Percentiles rank a stretch among this genome's conserved stretches.
These are phyloP conservation scores for Epichloe brachyelytri DNA, from an alignment of 2,329 filamentous ascomycete genomes.

Conservation along the genomic window DNA sequence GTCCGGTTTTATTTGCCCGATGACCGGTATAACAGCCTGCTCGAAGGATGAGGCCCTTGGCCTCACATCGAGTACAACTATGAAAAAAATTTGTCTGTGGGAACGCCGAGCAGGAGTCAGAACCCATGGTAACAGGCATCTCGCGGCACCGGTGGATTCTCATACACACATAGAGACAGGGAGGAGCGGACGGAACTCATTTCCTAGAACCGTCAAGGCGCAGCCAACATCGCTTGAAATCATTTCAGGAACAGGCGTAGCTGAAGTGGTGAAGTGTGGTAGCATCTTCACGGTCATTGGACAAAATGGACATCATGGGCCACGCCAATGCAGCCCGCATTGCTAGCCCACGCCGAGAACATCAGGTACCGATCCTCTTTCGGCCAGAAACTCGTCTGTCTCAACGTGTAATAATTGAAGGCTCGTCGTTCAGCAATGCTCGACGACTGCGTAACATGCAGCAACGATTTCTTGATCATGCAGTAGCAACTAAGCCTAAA, in stretches of 20 bases:
- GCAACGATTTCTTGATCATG: not conserved
- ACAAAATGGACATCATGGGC: not conserved
- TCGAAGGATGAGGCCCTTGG: no score
- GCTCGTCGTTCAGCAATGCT: not conserved
- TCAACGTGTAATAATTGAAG: not conserved
- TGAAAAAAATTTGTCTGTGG: no score
- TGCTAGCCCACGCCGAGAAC: not conserved
- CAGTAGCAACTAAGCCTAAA: no score
- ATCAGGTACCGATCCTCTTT: not conserved
- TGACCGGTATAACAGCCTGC: no score
- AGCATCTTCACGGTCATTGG: conserved; percentile 3
- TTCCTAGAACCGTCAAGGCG: not conserved
- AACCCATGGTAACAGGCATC: not conserved
- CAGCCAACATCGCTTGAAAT: not conserved
- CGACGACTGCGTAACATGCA: not conserved
- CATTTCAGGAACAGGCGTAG: conserved; percentile 22
- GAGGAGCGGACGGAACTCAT: not conserved
- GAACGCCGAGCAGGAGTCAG: no score
- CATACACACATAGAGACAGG: not conserved
- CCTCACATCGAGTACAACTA: no score
- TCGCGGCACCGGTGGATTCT: not conserved
- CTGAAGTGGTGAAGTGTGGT: conserved; percentile 7
- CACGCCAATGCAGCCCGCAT: conserved; percentile 4
- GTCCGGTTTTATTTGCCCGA: not conserved
- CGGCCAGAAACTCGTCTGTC: not conserved